Conservation (phyloP, 2,329 filamentous ascomycete species). For the Sporothrix curviconia region DNA sequence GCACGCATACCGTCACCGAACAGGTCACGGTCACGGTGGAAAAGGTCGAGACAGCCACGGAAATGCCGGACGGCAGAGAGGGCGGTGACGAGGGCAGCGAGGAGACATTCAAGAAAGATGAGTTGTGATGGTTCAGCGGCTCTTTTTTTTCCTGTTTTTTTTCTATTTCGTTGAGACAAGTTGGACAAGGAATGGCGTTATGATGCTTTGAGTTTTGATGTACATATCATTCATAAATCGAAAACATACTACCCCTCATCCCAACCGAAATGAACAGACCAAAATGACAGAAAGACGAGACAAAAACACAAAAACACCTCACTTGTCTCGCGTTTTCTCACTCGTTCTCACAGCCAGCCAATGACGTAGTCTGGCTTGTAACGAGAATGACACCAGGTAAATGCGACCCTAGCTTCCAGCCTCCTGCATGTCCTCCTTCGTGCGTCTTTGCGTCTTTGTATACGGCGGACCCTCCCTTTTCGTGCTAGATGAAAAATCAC, state of each 20-base stretch:
- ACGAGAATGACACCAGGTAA: slow-evolving; percentile 2
- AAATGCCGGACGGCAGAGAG: slow-evolving; percentile 5
- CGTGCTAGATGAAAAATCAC: too few relatives aligned
- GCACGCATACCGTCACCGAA: too few relatives aligned
- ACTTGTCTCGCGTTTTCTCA: background rate
- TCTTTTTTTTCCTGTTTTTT: background rate
- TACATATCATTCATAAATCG: background rate
- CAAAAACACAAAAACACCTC: background rate
- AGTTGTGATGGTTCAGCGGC: slow-evolving; percentile 33
- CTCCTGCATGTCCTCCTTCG: background rate
- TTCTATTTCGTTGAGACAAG: background rate
- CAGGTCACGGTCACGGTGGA: background rate
- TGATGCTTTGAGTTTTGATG: background rate
- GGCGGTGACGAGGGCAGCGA: slow-evolving; percentile 42
- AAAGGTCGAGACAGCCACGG: background rate
- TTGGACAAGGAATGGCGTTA: background rate
- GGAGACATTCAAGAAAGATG: slow-evolving; percentile 41
- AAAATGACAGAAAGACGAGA: too few relatives aligned
- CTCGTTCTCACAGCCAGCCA: background rate
- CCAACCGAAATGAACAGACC: too few relatives aligned
- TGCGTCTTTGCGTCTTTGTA: too few relatives aligned
- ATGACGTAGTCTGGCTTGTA: slow-evolving; percentile 8
- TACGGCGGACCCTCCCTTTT: too few relatives aligned
- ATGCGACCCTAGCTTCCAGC: background rate
- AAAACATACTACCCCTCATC: too few relatives aligned